Evolutionary conservation across 495 filamentous ascomycete genomes (phyloP).

Genomic region (Bacidia rubella): DNA sequence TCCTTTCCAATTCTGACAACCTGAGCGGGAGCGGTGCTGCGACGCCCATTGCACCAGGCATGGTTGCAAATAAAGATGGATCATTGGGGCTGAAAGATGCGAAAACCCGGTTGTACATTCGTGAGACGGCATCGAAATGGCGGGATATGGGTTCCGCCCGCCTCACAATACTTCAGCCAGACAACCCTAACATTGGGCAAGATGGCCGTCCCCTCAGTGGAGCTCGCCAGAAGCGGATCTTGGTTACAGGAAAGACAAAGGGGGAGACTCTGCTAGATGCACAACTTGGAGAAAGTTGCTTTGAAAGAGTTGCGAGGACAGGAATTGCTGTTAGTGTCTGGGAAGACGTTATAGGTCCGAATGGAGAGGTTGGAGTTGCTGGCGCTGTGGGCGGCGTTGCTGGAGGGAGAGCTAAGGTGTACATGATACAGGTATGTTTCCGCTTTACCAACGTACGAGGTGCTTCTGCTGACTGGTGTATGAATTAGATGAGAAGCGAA

Average conservation of each 20-base stretch:
- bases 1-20: slow-evolving; percentile 42
- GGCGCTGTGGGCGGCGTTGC: slow-evolving; percentile 57
- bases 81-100: slow-evolving; percentile 56
- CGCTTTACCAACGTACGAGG: not conserved
- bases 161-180: slow-evolving; percentile 57
- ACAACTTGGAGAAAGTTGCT: slow-evolving; percentile 68
- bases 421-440: slow-evolving; percentile 55
- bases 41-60: slow-evolving; percentile 43
- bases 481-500: slow-evolving; percentile 42
- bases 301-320: slow-evolving; percentile 65
- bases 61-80: slow-evolving; percentile 34
- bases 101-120: slow-evolving; percentile 68
- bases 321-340: slow-evolving; percentile 82
- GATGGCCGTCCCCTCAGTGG: slow-evolving; percentile 4
- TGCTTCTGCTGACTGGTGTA: not conserved
- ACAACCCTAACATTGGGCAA: slow-evolving; percentile 5
- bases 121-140: slow-evolving; percentile 69
- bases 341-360: slow-evolving; percentile 60
- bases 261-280: slow-evolving; percentile 64
- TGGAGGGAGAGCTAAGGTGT: slow-evolving; percentile 56
- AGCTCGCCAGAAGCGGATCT: slow-evolving; percentile 60
- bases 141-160: slow-evolving; percentile 76
- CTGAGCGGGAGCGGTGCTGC: slow-evolving; percentile 30
- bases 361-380: slow-evolving; percentile 51
- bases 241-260: slow-evolving; percentile 56